These are phyloP conservation scores for Colletotrichum sp. DNA, from an alignment of 2,329 filamentous ascomycete genomes.

Conservation along the genomic window DNA sequence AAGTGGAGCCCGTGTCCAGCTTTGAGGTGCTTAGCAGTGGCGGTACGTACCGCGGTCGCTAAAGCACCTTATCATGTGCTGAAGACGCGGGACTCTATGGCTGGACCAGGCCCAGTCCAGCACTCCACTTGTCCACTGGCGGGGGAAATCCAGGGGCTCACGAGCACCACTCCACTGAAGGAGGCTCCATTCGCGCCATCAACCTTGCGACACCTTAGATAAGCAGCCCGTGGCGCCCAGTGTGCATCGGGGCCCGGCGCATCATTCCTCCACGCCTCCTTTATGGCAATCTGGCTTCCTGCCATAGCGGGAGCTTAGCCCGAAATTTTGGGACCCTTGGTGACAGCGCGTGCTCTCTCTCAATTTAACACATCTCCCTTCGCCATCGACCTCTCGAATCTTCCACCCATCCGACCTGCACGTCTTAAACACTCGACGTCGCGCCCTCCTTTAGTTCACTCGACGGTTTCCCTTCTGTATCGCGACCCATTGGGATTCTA, in stretches of 20 bases:
- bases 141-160: constrained; percentile 1
- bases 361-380: constrained; percentile 24
- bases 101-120: not conserved
- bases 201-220: constrained; percentile 1
- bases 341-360: constrained; percentile 6
- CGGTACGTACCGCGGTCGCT: not conserved
- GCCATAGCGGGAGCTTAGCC: constrained; percentile 13
- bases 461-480: not conserved
- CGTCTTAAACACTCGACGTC: constrained; percentile 16
- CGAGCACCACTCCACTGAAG: not conserved
- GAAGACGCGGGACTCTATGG: not conserved
- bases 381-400: constrained; percentile 17
- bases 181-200: not conserved
- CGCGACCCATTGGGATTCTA: constrained; percentile 10
- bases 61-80: not conserved
- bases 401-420: constrained; percentile 18
- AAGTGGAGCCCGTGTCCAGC: not conserved
- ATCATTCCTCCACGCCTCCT: constrained; percentile 21
- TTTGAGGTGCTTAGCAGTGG: not conserved
- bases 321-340: constrained; percentile 18
- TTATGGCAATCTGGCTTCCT: constrained; percentile 25
- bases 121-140: not conserved
- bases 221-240: not conserved
- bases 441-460: constrained; percentile 4
- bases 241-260: constrained; percentile 10